These are phyloP conservation scores for Cotoneaster glaucophyllus DNA, from an alignment of 306 rosid species.

Conservation along the genomic window DNA sequence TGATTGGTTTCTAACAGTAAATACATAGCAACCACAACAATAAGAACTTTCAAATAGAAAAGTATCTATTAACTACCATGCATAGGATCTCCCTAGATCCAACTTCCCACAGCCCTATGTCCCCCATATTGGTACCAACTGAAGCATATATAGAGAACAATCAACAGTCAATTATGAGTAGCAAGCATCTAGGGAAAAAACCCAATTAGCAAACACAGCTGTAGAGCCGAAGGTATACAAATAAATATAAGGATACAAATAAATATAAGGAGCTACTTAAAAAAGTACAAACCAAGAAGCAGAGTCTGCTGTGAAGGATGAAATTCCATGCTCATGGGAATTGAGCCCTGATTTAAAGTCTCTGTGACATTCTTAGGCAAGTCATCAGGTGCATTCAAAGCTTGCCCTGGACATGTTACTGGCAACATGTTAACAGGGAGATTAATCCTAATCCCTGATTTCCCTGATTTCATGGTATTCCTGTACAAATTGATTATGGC, in stretches of 20 bases:
- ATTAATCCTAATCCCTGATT: conserved; percentile 34
- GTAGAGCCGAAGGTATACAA: not conserved
- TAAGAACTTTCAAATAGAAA: too few species aligned
- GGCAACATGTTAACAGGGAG: conserved; percentile 89
- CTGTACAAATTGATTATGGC: too few species aligned
- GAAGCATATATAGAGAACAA: too few species aligned
- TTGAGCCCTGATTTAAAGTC: conserved; percentile 83
- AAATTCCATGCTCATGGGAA: conserved; percentile 99
- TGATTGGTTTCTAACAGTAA: too few species aligned
- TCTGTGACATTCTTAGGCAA: conserved; percentile 69
- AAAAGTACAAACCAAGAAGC: conserved; percentile 67
- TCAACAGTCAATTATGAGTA: not conserved
- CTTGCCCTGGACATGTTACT: conserved; percentile 65
- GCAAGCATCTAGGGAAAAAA: conserved; percentile 4
- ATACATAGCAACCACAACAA: too few species aligned
- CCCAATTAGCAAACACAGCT: conserved; percentile 3
- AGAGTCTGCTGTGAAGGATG: conserved; percentile 87
- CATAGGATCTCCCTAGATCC: too few species aligned
- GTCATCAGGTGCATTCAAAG: conserved; percentile 80
- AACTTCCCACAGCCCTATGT: too few species aligned
- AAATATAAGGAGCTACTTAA: not conserved
- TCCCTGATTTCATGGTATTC: too few species aligned
- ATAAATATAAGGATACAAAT: not conserved
- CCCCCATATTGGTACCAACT: too few species aligned
- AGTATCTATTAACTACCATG: too few species aligned